Evolutionary conservation across 345 rosid species (phyloP).

Genomic region (Nephelium lappaceum): DNA sequence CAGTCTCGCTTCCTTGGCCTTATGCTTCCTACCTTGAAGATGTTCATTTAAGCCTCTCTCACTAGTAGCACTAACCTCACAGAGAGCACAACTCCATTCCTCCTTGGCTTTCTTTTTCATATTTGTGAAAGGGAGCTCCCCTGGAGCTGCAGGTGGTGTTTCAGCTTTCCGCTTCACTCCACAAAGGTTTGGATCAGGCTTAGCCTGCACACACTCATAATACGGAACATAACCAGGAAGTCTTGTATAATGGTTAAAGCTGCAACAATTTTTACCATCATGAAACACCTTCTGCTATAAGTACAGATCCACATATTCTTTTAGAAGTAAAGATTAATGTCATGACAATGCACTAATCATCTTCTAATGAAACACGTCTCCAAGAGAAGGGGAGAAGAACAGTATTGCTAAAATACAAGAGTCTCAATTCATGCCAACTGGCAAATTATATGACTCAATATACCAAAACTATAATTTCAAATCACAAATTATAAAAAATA

Average conservation of each 20-base stretch:
- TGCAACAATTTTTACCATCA: neutral
- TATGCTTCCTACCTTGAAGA: slow-evolving; percentile 49
- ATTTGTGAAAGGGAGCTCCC: slow-evolving; percentile 19
- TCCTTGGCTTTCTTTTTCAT: slow-evolving; percentile 36
- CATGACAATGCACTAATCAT: neutral
- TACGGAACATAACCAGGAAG: slow-evolving; percentile 21
- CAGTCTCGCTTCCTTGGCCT: slow-evolving; percentile 36
- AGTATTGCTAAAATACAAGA: neutral
- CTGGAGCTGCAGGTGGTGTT: slow-evolving; percentile 23
- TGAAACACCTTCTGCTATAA: neutral
- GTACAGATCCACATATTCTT: neutral
- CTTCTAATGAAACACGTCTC: neutral
- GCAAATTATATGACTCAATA: neutral
- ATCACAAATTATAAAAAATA: too few species aligned
- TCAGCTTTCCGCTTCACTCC: slow-evolving; percentile 48
- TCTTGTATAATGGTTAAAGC: neutral
- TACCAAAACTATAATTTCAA: neutral
- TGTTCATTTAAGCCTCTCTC: slow-evolving; percentile 45
- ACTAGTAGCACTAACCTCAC: slow-evolving; percentile 42
- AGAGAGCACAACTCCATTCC: slow-evolving; percentile 57
- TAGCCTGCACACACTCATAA: slow-evolving; percentile 45
- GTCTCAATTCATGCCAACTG: neutral
- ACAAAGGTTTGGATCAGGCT: slow-evolving; percentile 40
- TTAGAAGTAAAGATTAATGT: too few species aligned
- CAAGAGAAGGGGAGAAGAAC: neutral